Evolutionary conservation across 1,284 basidiomycete species (phyloP), one percentile per base, ranked within the genome.

Genomic region (Moesziomyces sp.): DNA sequence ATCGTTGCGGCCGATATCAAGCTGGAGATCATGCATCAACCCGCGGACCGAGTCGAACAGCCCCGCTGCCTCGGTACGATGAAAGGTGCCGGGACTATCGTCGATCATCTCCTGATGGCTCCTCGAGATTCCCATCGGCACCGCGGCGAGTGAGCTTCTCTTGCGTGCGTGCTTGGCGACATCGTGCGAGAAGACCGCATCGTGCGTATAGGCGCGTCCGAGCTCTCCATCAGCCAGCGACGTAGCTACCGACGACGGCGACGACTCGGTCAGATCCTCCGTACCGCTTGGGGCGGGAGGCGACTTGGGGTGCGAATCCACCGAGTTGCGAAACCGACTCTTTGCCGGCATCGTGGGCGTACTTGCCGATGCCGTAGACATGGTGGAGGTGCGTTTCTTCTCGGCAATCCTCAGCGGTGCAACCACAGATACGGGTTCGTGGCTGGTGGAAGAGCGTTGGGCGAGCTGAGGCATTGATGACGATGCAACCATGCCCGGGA

Each of bases 91-190:
- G 0, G 60, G 60, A 43, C 43, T 56, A 11, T 23, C 52, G n/a
- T 55, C 60, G 44, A 62, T 62, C 48, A 56, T 46, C 45, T 56
- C 46, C 43, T 62, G 60, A 43, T 62, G 60, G n/a, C 60, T 62
- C 2, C 44, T 19, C 19, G 60, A 62, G 26, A 62, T 55, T 9
- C n/a, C 26, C 60, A 62, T 62, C 8, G 60, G 60, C 9, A 62
- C 5, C 6, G 58, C 23, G 5, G 24, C 19, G 3, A 59, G 45
- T 26, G 35, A 38, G 35, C 35, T 38, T 11, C 13, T 6, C 30
- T 30, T 30, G 30, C 30, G 30, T 1, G 6, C 30, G 11, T 30
- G 30, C 30, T 9, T 10, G 30, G 30, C 8, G 6, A 30, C 2
- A 8, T 30, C 7, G n/a, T 35, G 24, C 2, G 52, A 33, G 28